Base-by-base conservation (phyloP, 805 yeast genomes). In the Hanseniaspora lachancei region DNA sequence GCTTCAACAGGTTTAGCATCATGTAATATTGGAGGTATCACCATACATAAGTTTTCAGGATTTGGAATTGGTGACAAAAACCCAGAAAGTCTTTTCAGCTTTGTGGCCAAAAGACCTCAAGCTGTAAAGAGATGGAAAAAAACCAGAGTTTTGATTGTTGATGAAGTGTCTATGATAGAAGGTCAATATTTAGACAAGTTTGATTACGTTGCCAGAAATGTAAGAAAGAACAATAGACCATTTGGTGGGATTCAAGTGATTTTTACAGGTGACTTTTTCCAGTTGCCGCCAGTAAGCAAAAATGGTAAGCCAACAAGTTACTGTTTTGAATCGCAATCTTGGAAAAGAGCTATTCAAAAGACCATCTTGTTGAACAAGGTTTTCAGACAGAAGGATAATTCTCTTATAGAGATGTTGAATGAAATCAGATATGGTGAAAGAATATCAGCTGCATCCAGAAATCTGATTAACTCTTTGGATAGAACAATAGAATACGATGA, bases 1-100 rank as follows among this genome's bases (percentile, higher is more conserved):
- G 95, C 95, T 0, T 84, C 93, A 0, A 86, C 95, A 0, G 95
- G 95, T 0, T 68, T 86, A 27, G 95, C 95, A 0, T 89, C 93
- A 3, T 81, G 86, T 61, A 84, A 84, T 64, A 79, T 86, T 58
- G 89, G 89, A 2, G 95, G 95, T 32, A 77, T 77, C 20, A 86
- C 95, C 0, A 65, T 86, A 3, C 89, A 86, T 64, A 80, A 87
- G 8, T 85, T 79, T 68, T 77, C 89, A 0, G 91, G 93, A 2
- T 79, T 86, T 46, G 95, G 95, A 0, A 64, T 86, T 15, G 95
- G 87, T 0, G 72, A 73, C 16, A 88, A 79, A 1, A 70, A 73
- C 1, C 74, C 72, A 0, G 70, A 70, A 1, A 66, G 66, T 2
- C 61, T 86, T 18, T 64, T 78, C 9, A 76, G 70, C 58, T 82